Evolutionary conservation across 805 yeast species (phyloP), one percentile per base, ranked within the genome.

Genomic region (Candida sithepensis): DNA sequence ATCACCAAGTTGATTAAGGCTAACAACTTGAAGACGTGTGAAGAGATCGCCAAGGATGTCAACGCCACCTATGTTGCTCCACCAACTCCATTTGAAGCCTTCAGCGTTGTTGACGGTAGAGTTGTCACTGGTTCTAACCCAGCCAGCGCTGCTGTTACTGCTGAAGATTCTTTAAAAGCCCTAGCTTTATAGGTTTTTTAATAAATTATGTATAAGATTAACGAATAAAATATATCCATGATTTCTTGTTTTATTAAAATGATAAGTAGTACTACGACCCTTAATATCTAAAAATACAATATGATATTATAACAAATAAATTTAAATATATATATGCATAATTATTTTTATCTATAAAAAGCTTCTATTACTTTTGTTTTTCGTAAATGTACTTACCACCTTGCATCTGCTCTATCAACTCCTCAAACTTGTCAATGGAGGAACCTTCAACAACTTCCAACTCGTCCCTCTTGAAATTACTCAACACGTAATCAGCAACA

Each of bases 121-220:
- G 45, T 83, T 38, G 79, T 82, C 37, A 76, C 85, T n/a, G 88
- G 88, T 41, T 78, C 75, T 21, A 83, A 83, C 66, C 88, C 88
- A 14, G 48, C 47, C 6, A 26, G 44, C n/a, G 53, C 53, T 16
- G 13, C 36, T 12, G 16, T 16, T 13, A 44, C 48, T 30, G 53
- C 53, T 20, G 46, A 39, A 22, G 45, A 44, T 41, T 45, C 47
- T 32, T 18, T 43, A 4, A 42, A 34, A 3, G 53, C n/a, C n/a
- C n/a, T n/a, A n/a, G n/a, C n/a, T n/a, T n/a, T n/a, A n/a, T n/a
- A n/a, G n/a, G n/a, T n/a, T n/a, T n/a, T n/a, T n/a, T n/a, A n/a
- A n/a, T n/a, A n/a, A n/a, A n/a, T n/a, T n/a, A n/a, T n/a, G n/a
- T n/a, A n/a, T n/a, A n/a, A n/a, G n/a, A n/a, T n/a, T n/a, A n/a